A percentile compares a stretch with the other conserved stretches of the same genome.
Conservation (phyloP, 169 alveolate genomes). For the Eimeria tenella region DNA sequence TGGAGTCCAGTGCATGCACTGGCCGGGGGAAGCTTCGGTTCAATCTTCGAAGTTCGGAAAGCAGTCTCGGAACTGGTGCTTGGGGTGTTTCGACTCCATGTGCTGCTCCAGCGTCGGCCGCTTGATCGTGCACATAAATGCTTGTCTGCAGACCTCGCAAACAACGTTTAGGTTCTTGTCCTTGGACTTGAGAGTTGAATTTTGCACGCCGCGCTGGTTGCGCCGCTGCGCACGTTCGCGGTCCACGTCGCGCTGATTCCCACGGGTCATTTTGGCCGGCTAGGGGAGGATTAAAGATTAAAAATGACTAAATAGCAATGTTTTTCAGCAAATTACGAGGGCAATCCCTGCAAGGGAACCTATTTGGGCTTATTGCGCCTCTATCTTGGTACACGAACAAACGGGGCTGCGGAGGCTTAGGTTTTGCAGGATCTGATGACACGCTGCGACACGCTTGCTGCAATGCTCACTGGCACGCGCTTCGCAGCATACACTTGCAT, state of each 20-base stretch:
- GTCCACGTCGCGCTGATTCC: slow-evolving; percentile 90
- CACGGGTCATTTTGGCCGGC: slow-evolving; percentile 86
- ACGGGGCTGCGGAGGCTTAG: too few species aligned
- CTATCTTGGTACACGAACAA: too few species aligned
- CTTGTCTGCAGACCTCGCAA: slow-evolving; percentile 87
- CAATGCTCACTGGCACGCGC: too few species aligned
- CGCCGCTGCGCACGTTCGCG: slow-evolving; percentile 86
- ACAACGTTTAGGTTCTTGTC: slow-evolving; percentile 86
- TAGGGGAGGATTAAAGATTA: neutral
- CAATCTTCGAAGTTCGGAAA: slow-evolving; percentile 77
- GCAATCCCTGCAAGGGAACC: too few species aligned
- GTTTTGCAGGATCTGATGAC: too few species aligned
- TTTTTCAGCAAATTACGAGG: too few species aligned
- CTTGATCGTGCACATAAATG: slow-evolving; percentile 90
- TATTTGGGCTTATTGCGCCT: too few species aligned
- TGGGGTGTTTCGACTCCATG: slow-evolving; percentile 87
- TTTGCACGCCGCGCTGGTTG: slow-evolving; percentile 85
- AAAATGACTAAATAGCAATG: neutral
- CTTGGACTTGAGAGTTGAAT: slow-evolving; percentile 85
- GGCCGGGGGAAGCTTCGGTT: neutral
- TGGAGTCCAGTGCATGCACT: neutral
- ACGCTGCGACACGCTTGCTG: too few species aligned
- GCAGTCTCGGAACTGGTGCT: slow-evolving; percentile 85
- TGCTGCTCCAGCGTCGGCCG: slow-evolving; percentile 87
- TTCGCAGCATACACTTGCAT: too few species aligned